Percentiles rank a stretch among this genome's conserved stretches.
Evolutionary conservation across 352 stramenopile genomes (phyloP).

Genomic region (Phytophthora macrochlamydospora): DNA sequence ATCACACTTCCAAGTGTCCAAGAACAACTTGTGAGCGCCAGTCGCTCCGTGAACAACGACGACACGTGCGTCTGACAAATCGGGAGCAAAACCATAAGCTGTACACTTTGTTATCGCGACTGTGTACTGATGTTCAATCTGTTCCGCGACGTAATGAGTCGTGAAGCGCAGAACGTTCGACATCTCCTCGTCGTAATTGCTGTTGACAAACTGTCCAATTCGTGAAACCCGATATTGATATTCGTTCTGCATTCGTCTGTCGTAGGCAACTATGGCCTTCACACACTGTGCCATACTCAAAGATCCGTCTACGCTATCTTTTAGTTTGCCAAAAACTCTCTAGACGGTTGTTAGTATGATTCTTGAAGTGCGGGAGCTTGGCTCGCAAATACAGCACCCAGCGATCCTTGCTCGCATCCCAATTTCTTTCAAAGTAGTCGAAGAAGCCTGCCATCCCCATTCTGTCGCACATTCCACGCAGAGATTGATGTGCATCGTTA

Average conservation of each 20-base stretch:
- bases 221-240: slow-evolving; percentile 9
- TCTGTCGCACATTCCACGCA: slow-evolving; percentile 3
- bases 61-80: background rate
- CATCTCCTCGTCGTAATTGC: slow-evolving; percentile 31
- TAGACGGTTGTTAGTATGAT: slow-evolving; percentile 37
- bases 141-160: slow-evolving; percentile 17
- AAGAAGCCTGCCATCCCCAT: slow-evolving; percentile 10
- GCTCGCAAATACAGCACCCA: slow-evolving; percentile 23
- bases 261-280: background rate
- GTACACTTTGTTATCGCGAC: slow-evolving; percentile 1
- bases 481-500: background rate
- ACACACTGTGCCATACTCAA: slow-evolving; percentile 20
- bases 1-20: slow-evolving; percentile 14
- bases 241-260: slow-evolving; percentile 5
- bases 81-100: slow-evolving; percentile 4
- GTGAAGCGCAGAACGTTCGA: slow-evolving; percentile 19
- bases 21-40: background rate
- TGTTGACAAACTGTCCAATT: slow-evolving; percentile 11
- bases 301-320: background rate
- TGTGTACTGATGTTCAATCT: slow-evolving; percentile 12
- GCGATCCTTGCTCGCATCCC: slow-evolving; percentile 20
- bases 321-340: slow-evolving; percentile 39
- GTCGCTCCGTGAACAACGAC: background rate
- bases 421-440: slow-evolving; percentile 32
- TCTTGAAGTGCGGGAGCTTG: slow-evolving; percentile 27